phyloP scores from a whole-genome alignment of 1,284 basidiomycete genomes.

The Cryptococcus amylolentus region DNA sequence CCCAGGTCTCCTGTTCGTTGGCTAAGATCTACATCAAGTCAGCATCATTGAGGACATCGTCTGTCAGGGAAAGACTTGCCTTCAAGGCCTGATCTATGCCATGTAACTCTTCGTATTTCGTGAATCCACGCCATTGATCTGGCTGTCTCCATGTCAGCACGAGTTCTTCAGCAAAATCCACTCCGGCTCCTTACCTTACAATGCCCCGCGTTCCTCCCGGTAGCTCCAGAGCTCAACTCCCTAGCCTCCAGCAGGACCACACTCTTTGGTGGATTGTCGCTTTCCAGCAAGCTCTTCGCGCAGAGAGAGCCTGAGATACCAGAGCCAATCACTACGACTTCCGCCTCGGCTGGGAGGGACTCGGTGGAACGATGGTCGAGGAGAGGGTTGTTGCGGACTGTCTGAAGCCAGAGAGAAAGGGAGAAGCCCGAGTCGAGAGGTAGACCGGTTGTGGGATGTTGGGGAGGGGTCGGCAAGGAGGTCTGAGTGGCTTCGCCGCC shows the following conservation, averaged over 20 bases:
- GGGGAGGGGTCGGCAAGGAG: not conserved
- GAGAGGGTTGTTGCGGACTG: conserved; percentile 15
- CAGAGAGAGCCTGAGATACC: conserved; percentile 20
- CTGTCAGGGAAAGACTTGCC: conserved; percentile 7
- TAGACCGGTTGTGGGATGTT: not conserved
- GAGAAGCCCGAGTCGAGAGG: conserved; percentile 11
- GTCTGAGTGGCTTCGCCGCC: conserved; percentile 1
- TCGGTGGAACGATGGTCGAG: conserved; percentile 14
- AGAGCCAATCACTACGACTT: conserved; percentile 25
- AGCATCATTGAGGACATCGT: not conserved
- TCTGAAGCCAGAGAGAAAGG: conserved; percentile 13
- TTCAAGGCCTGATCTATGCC: conserved; percentile 27
- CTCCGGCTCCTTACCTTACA: conserved; percentile 7
- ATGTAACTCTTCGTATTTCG: conserved; percentile 5
- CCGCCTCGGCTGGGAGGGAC: conserved; percentile 13
- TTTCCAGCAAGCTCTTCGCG: conserved; percentile 18
- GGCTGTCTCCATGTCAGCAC: conserved; percentile 2
- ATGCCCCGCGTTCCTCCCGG: conserved; percentile 34
- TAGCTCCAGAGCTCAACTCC: conserved; percentile 32
- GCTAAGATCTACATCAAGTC: conserved; percentile 16
- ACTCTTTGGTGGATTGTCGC: conserved; percentile 8
- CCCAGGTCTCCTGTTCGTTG: conserved; percentile 23
- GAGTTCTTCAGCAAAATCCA: not conserved
- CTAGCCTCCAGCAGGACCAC: conserved; percentile 37
- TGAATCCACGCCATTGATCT: conserved; percentile 25